Evolutionary conservation across 106 monocot genomes (phyloP).

Genomic region (Apostasia ramifera): DNA sequence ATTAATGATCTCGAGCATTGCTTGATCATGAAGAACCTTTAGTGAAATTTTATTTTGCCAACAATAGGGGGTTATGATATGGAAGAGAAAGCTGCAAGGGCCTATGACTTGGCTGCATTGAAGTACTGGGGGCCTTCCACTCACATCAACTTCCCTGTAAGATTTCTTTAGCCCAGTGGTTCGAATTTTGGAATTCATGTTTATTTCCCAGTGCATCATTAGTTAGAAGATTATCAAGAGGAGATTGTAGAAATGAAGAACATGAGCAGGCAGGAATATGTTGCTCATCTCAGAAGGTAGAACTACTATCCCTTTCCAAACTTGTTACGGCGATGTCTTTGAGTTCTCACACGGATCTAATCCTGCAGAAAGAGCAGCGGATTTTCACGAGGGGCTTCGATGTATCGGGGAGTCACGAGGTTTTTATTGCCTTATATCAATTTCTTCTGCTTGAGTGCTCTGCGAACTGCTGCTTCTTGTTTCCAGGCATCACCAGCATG

Average conservation of each 20-base stretch:
- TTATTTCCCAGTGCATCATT: not conserved
- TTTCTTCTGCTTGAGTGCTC: not conserved
- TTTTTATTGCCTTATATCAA: slow-evolving; percentile 3
- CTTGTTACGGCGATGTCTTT: not conserved
- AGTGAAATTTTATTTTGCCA: not conserved
- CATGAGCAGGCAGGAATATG: slow-evolving; percentile 62
- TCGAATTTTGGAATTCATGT: not conserved
- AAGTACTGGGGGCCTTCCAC: slow-evolving; percentile 98
- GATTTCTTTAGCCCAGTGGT: slow-evolving; percentile 1
- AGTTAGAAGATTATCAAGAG: slow-evolving; percentile 33
- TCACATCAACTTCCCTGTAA: slow-evolving; percentile 95
- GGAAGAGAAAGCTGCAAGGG: slow-evolving; percentile 98
- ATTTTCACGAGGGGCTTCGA: slow-evolving; percentile 92
- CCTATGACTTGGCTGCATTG: slow-evolving; percentile 95
- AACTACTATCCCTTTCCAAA: not conserved
- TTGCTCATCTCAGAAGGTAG: slow-evolving; percentile 47
- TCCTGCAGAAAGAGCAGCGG: slow-evolving; percentile 86
- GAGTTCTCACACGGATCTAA: not conserved
- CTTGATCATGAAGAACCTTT: not conserved
- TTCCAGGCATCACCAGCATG: slow-evolving; percentile 29
- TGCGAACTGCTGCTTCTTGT: not conserved
- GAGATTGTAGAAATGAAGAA: slow-evolving; percentile 65
- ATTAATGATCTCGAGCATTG: not conserved
- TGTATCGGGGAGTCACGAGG: slow-evolving; percentile 98
- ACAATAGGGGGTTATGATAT: slow-evolving; percentile 85